These are phyloP conservation scores for Primulina huaijiensis DNA, from an alignment of 257 asterid species.

Conservation along the genomic window DNA sequence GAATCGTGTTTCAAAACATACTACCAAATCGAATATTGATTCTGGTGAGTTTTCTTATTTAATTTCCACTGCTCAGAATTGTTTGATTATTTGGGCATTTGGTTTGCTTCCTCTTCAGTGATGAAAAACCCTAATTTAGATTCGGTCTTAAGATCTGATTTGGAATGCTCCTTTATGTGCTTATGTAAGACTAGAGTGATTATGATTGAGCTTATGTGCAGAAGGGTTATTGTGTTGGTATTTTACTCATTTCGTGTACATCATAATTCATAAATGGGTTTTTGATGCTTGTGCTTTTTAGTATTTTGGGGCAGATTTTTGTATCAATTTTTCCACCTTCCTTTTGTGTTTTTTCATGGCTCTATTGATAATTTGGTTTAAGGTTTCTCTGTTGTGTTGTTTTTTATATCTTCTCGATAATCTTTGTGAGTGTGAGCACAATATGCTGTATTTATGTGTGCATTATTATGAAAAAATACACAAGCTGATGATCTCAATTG, in stretches of 20 bases:
- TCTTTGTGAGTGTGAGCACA: conserved; percentile 16
- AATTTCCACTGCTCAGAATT: neutral
- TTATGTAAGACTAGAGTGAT: neutral
- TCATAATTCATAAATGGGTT: conserved; percentile 12
- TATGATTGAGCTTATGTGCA: conserved; percentile 14
- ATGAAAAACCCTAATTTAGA: conserved; percentile 38
- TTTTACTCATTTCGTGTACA: conserved; percentile 4
- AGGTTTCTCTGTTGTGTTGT: neutral
- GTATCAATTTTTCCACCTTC: neutral
- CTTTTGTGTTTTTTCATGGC: no score
- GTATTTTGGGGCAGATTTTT: neutral
- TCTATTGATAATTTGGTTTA: neutral
- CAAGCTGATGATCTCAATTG: neutral
- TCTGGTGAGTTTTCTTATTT: conserved; percentile 36
- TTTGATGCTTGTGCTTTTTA: conserved; percentile 9
- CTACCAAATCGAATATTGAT: neutral
- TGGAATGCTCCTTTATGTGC: neutral
- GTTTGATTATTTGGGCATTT: neutral
- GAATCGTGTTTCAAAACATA: neutral
- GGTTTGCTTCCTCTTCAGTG: conserved; percentile 13
- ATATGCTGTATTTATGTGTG: conserved; percentile 3
- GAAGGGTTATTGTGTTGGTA: neutral
- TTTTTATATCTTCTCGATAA: conserved; percentile 1
- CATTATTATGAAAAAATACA: neutral
- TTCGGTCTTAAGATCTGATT: conserved; percentile 22